Base-by-base conservation (phyloP, 306 rosid genomes). In the Betula pendula region DNA sequence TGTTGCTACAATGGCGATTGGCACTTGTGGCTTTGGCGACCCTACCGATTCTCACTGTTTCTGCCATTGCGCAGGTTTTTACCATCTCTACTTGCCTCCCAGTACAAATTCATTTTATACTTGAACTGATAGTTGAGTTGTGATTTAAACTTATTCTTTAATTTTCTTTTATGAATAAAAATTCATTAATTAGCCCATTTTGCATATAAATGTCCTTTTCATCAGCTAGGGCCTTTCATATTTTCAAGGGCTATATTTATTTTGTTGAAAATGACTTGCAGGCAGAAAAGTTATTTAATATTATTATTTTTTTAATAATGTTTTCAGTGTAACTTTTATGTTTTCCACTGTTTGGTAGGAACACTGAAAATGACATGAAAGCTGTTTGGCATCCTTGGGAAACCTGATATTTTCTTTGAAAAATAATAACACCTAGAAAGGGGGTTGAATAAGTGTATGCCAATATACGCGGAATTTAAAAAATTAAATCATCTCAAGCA, bases 11-110 rank as follows among this genome's bases (percentile, higher is more conserved):
- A 71, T 92, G 99, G 99, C 91, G 90, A 75, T 85, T 92, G 83
- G 99, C 99, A 80, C 94, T 96, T 31, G 97, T 96, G 83, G 99
- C 99, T 70, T 91, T 96, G 89, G 98, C 90, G 75, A 96, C 98
- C 60, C 87, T 96, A 72, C 99, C 99, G 2, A 40, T 96, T 78
- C 90, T 96, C 33, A 91, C 97, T 75, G 74, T 96, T 85, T 96
- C 98, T 80, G 99, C 99, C 19, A 60, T 91, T 79, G 99, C 99
- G 72, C 99, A 96, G 99, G 99, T 96, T 74, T 81, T 89, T 68
- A 42, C 51, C 83, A 70, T 68, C n/a, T 82, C 59, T 60, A 72
- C 78, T 79, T 76, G 60, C 72, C 78, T 62, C 75, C 62, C 35
- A 25, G 2, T 59, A 65, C 42, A 70, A 53, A n/a, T 44, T 8